Base-by-base conservation (phyloP, 495 filamentous ascomycete species). In the Trichoderma erinaceum region DNA sequence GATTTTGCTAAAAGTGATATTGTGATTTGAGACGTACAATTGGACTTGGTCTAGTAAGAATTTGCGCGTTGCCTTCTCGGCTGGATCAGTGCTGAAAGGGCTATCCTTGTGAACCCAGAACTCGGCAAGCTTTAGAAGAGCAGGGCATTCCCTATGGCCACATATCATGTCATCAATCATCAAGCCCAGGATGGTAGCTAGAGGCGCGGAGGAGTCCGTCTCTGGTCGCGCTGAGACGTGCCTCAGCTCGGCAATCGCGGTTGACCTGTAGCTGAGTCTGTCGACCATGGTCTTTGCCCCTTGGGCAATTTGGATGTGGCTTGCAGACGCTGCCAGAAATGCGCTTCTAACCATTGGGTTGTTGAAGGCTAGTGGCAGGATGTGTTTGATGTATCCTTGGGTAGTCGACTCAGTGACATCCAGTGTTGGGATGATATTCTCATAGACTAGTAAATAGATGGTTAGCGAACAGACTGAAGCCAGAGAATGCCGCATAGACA, bases 161-260 rank as follows among this genome's bases (percentile, higher is more conserved):
- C 50, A 56, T 56, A 56, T 56, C n/a, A 56, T 56, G n/a, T 56
- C 50, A n/a, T 56, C 50, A 2, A 56, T 56, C 50, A 56, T 56
- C n/a, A 56, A n/a, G 8, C 50, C 50, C 11, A 56, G 50, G 50
- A 56, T 56, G 1, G 50, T 56, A 23, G 21, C 50, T 0, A 56
- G 50, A 4, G 50, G 50, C n/a, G 50, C n/a, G n/a, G 2, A 56
- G 8, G 50, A 25, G n/a, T 56, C 50, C 10, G 50, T 56, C 21
- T 56, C 50, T 56, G 50, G 50, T 25, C 50, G 50, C 21, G 50
- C 18, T 25, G 50, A 56, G n/a, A 56, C n/a, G 16, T 56, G 50
- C 21, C 50, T 21, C n/a, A 56, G 21, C n/a, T 56, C 50, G n/a
- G 50, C 18, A 25, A 56, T 56, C 5, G 50, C 50, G 2, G 50